Base-by-base conservation (phyloP, 768 basidiomycete species). In the Boletus edulis region DNA sequence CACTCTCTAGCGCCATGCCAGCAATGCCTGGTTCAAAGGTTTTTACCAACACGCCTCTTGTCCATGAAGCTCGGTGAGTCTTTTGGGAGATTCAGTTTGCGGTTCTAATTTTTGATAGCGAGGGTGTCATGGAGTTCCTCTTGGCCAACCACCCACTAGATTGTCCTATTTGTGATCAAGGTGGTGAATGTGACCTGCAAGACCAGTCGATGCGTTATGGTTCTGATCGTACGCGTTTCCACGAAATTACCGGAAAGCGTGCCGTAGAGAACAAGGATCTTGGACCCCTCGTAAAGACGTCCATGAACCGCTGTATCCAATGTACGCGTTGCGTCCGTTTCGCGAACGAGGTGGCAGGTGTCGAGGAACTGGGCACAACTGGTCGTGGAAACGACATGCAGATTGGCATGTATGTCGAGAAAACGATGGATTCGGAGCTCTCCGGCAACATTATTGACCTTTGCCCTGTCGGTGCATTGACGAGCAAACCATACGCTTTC, bases 141-240 rank as follows among this genome's bases (percentile, higher is more conserved):
- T 85, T 98, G 56, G 85, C 96, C 55, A 98, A 99, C 73, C 97
- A 99, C 67, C 97, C 97, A 3, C 81, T 99, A 52, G 97, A 99
- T 71, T 99, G 97, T 73, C 97, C 97, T 20, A 90, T 98, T 59
- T 99, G 97, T 66, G 97, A 99, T 70, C 95, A 98, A 74, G 96
- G 95, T 69, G 96, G 97, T 54, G 95, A 98, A 81, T 99, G 95
- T 71, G 95, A 98, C 71, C 82, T 98, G 9, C 96, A 98, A 77
- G 96, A 98, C 75, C 96, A 98, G 73, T 96, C 96, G 14, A 98
- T 98, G 94, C 89, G 96, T 51, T 99, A 98, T 67, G 97, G 97
- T 40, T 90, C 95, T 8, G 97, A 99, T 76, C 89, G 97, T 57
- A 89, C 93, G 1, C 88, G 97, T 42, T 98, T 98, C 84, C 97